phyloP scores from a whole-genome alignment of 2,329 filamentous ascomycete species.

The Ceratocystis smalleyi region DNA sequence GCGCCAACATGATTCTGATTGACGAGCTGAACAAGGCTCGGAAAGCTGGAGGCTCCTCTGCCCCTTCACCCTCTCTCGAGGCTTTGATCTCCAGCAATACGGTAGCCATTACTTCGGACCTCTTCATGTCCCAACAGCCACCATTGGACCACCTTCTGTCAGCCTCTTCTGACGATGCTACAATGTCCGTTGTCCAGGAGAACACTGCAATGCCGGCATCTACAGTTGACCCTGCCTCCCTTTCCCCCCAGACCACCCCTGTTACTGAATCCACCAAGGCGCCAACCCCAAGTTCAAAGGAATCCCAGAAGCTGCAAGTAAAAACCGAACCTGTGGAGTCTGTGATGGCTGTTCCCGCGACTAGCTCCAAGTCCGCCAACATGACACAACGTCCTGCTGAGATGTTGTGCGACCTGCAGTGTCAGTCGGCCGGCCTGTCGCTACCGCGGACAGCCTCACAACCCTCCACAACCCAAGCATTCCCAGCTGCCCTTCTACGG shows the following conservation, averaged over 20 bases:
- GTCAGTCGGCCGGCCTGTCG: conserved; percentile 66
- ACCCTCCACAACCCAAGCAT: conserved; percentile 2
- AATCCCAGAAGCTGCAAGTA: conserved; percentile 20
- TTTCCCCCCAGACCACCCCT: conserved; percentile 42
- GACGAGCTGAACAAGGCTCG: conserved; percentile 36
- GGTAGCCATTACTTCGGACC: conserved; percentile 35
- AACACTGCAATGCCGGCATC: conserved; percentile 23
- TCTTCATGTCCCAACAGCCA: conserved; percentile 32
- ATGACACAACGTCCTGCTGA: conserved; percentile 99
- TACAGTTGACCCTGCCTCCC: conserved; percentile 46
- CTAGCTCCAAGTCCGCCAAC: conserved; percentile 48
- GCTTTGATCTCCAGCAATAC: conserved; percentile 32
- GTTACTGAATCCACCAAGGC: conserved; percentile 24
- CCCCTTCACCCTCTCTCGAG: conserved; percentile 29
- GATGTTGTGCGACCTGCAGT: conserved; percentile 99
- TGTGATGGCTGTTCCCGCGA: conserved; percentile 7
- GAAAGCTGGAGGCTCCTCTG: conserved; percentile 28
- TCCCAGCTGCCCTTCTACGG: conserved; percentile 35
- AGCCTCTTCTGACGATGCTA: conserved; percentile 13
- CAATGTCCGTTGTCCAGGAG: background rate
- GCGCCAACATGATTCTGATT: conserved; percentile 33
- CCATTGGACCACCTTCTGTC: conserved; percentile 22
- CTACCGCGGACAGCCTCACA: conserved; percentile 22
- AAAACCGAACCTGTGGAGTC: conserved; percentile 17
- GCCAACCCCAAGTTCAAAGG: conserved; percentile 12